Conservation (phyloP, 2,329 filamentous ascomycete species). For the Dendrostoma leiphaemia region DNA sequence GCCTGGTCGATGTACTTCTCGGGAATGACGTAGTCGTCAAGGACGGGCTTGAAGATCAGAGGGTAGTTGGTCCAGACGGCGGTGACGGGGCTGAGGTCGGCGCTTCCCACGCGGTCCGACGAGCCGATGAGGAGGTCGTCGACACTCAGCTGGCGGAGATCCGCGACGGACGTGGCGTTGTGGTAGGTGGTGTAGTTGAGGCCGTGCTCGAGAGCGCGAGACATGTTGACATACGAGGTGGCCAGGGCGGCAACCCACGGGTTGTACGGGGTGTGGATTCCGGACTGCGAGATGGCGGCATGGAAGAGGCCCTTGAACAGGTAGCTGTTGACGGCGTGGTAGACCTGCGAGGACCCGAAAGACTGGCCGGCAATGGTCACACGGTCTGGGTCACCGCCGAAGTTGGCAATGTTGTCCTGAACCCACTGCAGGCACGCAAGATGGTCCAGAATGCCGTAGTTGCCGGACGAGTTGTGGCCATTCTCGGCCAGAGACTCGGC, state of each 20-base stretch:
- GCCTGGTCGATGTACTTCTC: constrained; percentile 22
- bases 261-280: constrained; percentile 29
- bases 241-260: constrained; percentile 28
- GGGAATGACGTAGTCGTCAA: constrained; percentile 24
- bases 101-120: constrained; percentile 24
- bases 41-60: constrained; percentile 27
- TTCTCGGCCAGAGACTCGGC: constrained; percentile 13
- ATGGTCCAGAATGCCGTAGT: constrained; percentile 18
- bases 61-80: constrained; percentile 27
- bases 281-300: constrained; percentile 29
- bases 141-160: constrained; percentile 9
- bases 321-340: constrained; percentile 30
- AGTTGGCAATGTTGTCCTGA: constrained; percentile 14
- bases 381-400: constrained; percentile 16
- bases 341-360: constrained; percentile 27
- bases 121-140: constrained; percentile 24
- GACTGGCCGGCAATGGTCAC: constrained; percentile 17
- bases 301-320: constrained; percentile 29
- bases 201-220: constrained; percentile 24
- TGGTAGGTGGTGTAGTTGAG: constrained; percentile 24
- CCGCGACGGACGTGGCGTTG: constrained; percentile 13
- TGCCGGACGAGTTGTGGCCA: constrained; percentile 17
- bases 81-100: constrained; percentile 26
- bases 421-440: constrained; percentile 17
- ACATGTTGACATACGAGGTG: constrained; percentile 29